Base-by-base conservation (phyloP, 2,329 filamentous ascomycete species). In the Phialophora expanda region DNA sequence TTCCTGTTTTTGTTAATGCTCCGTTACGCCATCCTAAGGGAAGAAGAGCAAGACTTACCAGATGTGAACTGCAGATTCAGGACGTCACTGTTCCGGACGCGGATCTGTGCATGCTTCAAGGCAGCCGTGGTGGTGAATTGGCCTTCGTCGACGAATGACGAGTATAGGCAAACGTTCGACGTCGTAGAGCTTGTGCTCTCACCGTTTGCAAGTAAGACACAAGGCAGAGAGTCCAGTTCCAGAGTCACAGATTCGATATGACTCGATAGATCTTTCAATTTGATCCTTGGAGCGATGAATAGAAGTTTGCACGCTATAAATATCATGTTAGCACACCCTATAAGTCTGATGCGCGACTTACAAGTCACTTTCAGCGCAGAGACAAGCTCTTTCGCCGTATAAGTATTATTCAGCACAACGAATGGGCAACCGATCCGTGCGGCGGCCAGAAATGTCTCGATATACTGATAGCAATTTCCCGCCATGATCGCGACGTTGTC, bases 1-100 rank as follows among this genome's bases (percentile, higher is more conserved):
- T 98, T 22, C 94, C 94, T 64, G 46, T 55, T 9, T 6, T 6
- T 3, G 41, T 67, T 38, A 67, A 28, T 53, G 6, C 24, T 14
- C 9, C 11, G 20, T 24, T 26, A 26, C 7, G 12, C 17, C 9
- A 7, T 9, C 3, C 12, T n/a, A 11, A 5, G 14, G 14, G 32
- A 57, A 57, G 54, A n/a, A 57, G 54, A n/a, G 64, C 51, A 34
- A 55, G n/a, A 9, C 59, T 30, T 32, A 67, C 65, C 65, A 0
- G 90, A 94, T 0, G 94, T 98, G 80, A 98, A 98, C 77, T 98
- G 94, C 69, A 98, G 96, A 75, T 97, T 97, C 70, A 95, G 88
- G 2, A 90, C 87, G 61, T 98, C 94, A 67, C 86, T 53, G 26
- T 53, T 50, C 20, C 54, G 26, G 6, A 70, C 55, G 20, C 28